phyloP scores from a whole-genome alignment of 352 stramenopile species.

The Phytophthora pistaciae region DNA sequence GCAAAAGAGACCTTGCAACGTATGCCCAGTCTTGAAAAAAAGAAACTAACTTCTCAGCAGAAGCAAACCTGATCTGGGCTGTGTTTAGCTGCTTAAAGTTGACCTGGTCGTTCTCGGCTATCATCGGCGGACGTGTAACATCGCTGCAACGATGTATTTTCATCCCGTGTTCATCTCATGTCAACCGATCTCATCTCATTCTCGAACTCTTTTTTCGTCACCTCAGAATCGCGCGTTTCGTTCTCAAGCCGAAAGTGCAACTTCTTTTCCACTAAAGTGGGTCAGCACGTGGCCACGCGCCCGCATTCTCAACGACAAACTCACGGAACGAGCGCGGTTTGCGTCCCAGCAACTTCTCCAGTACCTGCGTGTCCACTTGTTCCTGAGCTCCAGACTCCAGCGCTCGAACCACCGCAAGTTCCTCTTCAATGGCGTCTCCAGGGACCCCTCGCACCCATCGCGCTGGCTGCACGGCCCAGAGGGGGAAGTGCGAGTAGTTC shows the following conservation, averaged over 20 bases:
- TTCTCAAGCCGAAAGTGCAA: too few species aligned
- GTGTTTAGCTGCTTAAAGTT: neutral
- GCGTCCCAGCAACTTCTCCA: conserved; percentile 50
- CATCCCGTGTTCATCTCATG: neutral
- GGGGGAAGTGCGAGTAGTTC: conserved; percentile 69
- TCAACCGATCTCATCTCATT: neutral
- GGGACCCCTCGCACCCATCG: conserved; percentile 78
- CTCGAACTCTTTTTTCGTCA: neutral
- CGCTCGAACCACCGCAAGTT: conserved; percentile 56
- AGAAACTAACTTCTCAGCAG: neutral
- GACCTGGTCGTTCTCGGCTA: neutral
- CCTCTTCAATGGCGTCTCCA: conserved; percentile 64
- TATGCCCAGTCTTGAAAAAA: neutral
- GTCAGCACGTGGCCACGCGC: conserved; percentile 48
- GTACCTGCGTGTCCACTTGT: conserved; percentile 34
- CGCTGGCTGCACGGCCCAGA: conserved; percentile 79
- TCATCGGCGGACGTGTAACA: neutral
- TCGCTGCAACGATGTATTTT: neutral
- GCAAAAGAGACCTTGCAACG: neutral
- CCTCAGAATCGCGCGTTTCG: neutral
- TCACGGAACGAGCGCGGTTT: conserved; percentile 47
- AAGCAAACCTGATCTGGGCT: neutral
- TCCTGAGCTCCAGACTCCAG: conserved; percentile 56
- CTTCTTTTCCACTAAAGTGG: too few species aligned
- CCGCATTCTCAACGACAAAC: conserved; percentile 58